Percentiles rank a stretch among this genome's conserved stretches.
phyloP scores from a whole-genome alignment of 441 rosid species.

The Theobroma grandiflorum region DNA sequence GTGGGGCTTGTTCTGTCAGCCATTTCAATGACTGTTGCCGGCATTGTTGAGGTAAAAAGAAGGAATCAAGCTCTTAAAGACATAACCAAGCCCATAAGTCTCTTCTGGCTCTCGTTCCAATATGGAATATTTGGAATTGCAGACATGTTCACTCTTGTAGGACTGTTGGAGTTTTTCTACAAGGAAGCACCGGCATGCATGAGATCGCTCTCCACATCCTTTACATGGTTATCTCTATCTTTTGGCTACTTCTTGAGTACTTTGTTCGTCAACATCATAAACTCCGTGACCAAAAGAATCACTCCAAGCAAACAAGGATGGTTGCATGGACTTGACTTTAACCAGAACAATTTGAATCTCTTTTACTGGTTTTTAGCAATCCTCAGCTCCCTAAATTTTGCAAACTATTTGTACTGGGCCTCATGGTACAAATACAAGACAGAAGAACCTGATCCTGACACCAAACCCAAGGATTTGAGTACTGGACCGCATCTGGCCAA shows the following conservation, averaged over 20 bases:
- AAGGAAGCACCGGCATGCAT: constrained; percentile 29
- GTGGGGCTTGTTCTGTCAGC: constrained; percentile 30
- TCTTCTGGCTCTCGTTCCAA: constrained; percentile 37
- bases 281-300: constrained; percentile 26
- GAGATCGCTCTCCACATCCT: constrained; percentile 28
- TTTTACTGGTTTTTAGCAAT: constrained; percentile 34
- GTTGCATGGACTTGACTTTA: constrained; percentile 44
- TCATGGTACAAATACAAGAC: constrained; percentile 66
- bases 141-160: constrained; percentile 40
- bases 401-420: constrained; percentile 44
- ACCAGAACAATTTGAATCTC: constrained; percentile 24
- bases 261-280: constrained; percentile 18
- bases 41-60: constrained; percentile 46
- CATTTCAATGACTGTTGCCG: constrained; percentile 28
- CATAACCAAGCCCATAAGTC: constrained; percentile 17
- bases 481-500: not conserved
- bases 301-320: constrained; percentile 38
- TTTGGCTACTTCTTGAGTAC: constrained; percentile 34
- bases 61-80: constrained; percentile 29
- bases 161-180: constrained; percentile 34
- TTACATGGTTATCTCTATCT: constrained; percentile 22
- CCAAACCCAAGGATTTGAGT: not conserved
- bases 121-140: constrained; percentile 36
- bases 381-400: constrained; percentile 53
- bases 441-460: constrained; percentile 1